Evolutionary conservation across 768 basidiomycete species (phyloP).

Genomic region (Termitomyces sp.): DNA sequence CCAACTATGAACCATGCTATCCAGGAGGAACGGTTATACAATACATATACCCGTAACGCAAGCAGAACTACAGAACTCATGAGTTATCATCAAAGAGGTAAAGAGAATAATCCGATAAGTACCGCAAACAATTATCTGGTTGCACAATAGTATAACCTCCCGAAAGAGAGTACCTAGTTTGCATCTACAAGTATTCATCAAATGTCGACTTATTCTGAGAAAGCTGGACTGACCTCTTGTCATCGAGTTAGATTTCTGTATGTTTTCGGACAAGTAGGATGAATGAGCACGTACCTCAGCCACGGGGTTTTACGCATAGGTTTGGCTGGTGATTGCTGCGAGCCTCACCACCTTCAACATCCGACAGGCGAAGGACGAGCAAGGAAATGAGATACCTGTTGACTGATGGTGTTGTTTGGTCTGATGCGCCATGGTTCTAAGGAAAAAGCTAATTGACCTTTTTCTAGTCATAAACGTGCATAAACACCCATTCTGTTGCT

Average conservation of each 20-base stretch:
- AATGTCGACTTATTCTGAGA: background rate
- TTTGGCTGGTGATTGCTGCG: too few relatives aligned
- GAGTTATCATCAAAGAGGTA: background rate
- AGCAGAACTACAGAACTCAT: background rate
- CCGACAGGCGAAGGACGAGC: too few relatives aligned
- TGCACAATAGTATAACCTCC: background rate
- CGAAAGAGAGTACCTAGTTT: background rate
- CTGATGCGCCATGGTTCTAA: too few relatives aligned
- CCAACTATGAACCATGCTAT: background rate
- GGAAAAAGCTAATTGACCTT: too few relatives aligned
- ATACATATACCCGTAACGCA: background rate
- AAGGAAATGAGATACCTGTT: too few relatives aligned
- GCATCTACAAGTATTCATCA: background rate
- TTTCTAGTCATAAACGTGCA: too few relatives aligned
- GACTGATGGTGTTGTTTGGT: too few relatives aligned
- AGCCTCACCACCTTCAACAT: too few relatives aligned
- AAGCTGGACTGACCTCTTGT: background rate
- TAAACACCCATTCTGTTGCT: too few relatives aligned
- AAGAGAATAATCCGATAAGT: background rate
- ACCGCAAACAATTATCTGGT: background rate
- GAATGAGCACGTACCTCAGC: background rate
- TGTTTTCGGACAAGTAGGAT: too few relatives aligned
- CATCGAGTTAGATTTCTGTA: background rate
- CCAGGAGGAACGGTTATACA: background rate
- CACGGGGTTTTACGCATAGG: too few relatives aligned